Conservation (phyloP, 805 yeast genomes). For the Metschnikowia orientalis region DNA sequence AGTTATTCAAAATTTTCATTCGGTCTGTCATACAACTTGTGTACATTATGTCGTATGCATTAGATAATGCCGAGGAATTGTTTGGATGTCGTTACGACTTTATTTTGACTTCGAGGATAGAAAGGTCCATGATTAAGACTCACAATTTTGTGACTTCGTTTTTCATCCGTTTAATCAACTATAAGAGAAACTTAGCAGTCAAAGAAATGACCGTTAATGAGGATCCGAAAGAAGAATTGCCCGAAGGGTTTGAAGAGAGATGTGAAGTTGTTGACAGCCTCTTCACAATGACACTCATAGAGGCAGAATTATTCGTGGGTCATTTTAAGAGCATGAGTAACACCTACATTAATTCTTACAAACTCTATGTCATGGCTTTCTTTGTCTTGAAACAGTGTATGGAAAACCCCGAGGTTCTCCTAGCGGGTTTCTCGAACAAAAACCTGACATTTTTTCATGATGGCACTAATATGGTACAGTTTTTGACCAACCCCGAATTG, state of each 20-base stretch:
- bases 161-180: conserved; percentile 36
- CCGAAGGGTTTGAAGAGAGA: conserved; percentile 15
- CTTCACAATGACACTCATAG: conserved; percentile 29
- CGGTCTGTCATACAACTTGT: conserved; percentile 40
- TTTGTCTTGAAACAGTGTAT: conserved; percentile 39
- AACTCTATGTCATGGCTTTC: conserved; percentile 37
- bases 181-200: conserved; percentile 30
- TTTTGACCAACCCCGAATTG: conserved; percentile 32
- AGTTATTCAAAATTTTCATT: conserved; percentile 38
- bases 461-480: conserved; percentile 38
- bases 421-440: conserved; percentile 28
- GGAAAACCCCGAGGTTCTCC: conserved; percentile 36
- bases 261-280: conserved; percentile 30
- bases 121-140: conserved; percentile 38
- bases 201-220: conserved; percentile 7
- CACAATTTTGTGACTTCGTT: conserved; percentile 37
- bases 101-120: conserved; percentile 33
- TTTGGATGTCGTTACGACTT: conserved; percentile 40
- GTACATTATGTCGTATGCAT: conserved; percentile 40
- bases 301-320: conserved; percentile 42
- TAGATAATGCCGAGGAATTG: conserved; percentile 39
- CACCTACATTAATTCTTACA: conserved; percentile 38
- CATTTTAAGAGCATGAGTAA: conserved; percentile 35
- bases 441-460: conserved; percentile 26
- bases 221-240: not conserved